Percentiles rank a stretch among this genome's conserved stretches.
These are phyloP conservation scores for Tuber brumale DNA, from an alignment of 495 filamentous ascomycete species.

Conservation along the genomic window DNA sequence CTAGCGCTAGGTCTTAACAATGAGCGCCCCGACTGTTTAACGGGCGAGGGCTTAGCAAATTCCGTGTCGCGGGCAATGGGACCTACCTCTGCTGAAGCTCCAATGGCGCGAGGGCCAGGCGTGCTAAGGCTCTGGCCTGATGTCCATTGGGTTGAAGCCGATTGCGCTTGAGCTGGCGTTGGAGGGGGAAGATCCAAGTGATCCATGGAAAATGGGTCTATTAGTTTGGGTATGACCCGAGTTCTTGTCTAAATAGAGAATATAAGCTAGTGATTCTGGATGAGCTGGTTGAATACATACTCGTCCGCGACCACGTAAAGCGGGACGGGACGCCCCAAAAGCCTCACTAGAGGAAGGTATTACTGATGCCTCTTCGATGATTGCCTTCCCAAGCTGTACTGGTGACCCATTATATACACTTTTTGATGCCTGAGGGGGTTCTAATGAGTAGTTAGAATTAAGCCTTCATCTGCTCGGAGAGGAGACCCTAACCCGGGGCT, in stretches of 20 bases:
- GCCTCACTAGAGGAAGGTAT: neutral
- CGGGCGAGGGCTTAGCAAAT: neutral
- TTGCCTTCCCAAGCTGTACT: neutral
- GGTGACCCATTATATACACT: neutral
- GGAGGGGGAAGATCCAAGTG: conserved; percentile 30
- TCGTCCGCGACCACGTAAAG: conserved; percentile 26
- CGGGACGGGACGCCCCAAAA: conserved; percentile 16
- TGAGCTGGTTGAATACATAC: conserved; percentile 15
- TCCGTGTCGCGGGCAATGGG: neutral
- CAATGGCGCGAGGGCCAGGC: neutral
- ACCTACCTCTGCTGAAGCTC: neutral
- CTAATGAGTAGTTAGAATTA: conserved; percentile 3
- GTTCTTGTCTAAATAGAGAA: conserved; percentile 14
- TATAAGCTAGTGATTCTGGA: neutral
- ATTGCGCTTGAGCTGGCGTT: conserved; percentile 19
- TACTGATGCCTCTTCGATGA: neutral
- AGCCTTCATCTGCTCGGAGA: neutral
- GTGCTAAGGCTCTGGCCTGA: neutral
- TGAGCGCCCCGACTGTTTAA: neutral
- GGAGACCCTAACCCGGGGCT: conserved; percentile 8
- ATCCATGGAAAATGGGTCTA: conserved; percentile 33
- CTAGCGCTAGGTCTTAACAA: neutral
- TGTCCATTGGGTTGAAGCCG: conserved; percentile 9
- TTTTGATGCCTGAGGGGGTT: neutral
- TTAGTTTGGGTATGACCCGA: conserved; percentile 14